Conservation (phyloP, 768 basidiomycete species). For the Antrodiella citrinella region DNA sequence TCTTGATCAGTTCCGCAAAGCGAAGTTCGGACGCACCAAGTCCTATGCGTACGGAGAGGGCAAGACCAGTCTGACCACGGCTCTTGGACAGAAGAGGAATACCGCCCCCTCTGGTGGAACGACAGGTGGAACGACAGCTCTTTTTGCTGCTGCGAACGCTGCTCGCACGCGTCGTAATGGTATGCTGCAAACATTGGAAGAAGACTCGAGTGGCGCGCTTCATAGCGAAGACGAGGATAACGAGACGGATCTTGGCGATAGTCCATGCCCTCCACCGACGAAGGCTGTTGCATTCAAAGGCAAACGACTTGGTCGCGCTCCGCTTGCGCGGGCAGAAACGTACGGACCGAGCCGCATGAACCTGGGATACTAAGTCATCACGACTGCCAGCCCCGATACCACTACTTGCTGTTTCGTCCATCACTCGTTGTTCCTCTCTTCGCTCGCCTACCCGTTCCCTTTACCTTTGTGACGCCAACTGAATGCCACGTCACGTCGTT, state of each 20-base stretch:
- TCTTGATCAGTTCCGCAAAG: slow-evolving; percentile 85
- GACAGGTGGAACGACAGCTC: slow-evolving; percentile 25
- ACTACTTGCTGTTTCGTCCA: not conserved
- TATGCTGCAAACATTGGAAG: slow-evolving; percentile 53
- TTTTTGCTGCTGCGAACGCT: slow-evolving; percentile 65
- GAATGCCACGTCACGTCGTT: not conserved
- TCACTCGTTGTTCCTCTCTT: not conserved
- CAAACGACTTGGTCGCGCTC: slow-evolving; percentile 44
- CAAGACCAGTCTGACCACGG: slow-evolving; percentile 30
- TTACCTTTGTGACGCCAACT: not conserved
- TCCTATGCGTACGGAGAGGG: slow-evolving; percentile 91
- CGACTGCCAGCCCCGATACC: not conserved
- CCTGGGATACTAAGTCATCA: slow-evolving; percentile 12
- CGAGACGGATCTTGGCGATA: slow-evolving; percentile 74
- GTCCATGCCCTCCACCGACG: slow-evolving; percentile 78
- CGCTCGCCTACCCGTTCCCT: not conserved
- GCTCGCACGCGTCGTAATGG: slow-evolving; percentile 51
- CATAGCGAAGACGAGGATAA: slow-evolving; percentile 73
- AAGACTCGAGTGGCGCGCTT: slow-evolving; percentile 53
- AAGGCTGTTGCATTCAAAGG: slow-evolving; percentile 47
- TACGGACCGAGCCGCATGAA: slow-evolving; percentile 55
- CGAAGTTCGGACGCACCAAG: slow-evolving; percentile 81
- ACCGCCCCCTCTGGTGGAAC: slow-evolving; percentile 45
- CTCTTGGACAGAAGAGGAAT: slow-evolving; percentile 49
- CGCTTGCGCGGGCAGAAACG: slow-evolving; percentile 58